phyloP scores from a whole-genome alignment of 108 stramenopile species.

The Cyclotella kingstonii region DNA sequence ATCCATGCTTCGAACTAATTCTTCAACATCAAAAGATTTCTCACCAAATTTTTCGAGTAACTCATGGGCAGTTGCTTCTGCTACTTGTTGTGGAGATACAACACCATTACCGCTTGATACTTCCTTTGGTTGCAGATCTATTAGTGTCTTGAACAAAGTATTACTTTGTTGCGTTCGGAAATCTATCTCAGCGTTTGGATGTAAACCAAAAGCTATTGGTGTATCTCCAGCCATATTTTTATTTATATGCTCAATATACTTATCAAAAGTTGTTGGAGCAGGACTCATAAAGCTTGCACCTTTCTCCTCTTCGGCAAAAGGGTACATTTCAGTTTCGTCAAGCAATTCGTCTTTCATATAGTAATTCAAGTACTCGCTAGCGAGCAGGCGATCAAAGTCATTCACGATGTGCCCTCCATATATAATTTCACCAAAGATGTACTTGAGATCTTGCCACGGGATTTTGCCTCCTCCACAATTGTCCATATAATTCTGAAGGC shows the following conservation, averaged over 20 bases:
- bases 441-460: slow-evolving; percentile 91
- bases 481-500: slow-evolving; percentile 89
- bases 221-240: slow-evolving; percentile 74
- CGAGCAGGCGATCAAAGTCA: slow-evolving; percentile 91
- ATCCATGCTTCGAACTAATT: slow-evolving; percentile 63
- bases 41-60: slow-evolving; percentile 83
- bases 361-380: slow-evolving; percentile 85
- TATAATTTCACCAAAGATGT: slow-evolving; percentile 94
- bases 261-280: slow-evolving; percentile 84
- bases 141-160: slow-evolving; percentile 55
- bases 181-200: slow-evolving; percentile 93
- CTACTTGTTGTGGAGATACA: slow-evolving; percentile 56
- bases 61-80: slow-evolving; percentile 54
- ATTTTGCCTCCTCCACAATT: slow-evolving; percentile 87
- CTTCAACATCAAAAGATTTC: slow-evolving; percentile 82
- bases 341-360: slow-evolving; percentile 92
- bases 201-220: slow-evolving; percentile 90
- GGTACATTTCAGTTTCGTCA: slow-evolving; percentile 91
- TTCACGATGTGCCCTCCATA: slow-evolving; percentile 95
- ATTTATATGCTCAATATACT: slow-evolving; percentile 90
- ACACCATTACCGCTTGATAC: slow-evolving; percentile 40
- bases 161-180: slow-evolving; percentile 88
- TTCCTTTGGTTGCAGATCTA: slow-evolving; percentile 58
- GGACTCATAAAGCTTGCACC: slow-evolving; percentile 81
- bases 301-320: slow-evolving; percentile 87